These are phyloP conservation scores for Mucor sp. DNA, from an alignment of 371 early-diverging fungal genomes.

Conservation along the genomic window DNA sequence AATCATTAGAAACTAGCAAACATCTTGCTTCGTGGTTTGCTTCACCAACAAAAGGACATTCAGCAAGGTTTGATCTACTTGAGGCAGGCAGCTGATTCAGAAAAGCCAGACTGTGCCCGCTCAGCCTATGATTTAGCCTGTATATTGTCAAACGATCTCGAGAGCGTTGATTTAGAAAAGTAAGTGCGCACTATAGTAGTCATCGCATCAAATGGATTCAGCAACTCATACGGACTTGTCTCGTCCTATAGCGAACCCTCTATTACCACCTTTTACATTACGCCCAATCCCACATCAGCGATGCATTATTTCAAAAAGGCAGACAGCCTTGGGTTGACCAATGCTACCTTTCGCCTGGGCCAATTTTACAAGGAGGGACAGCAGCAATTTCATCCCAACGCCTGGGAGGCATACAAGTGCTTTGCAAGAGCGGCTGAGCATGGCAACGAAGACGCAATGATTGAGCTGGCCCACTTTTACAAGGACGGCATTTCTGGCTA, in stretches of 20 bases:
- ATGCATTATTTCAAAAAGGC: slow-evolving; percentile 39
- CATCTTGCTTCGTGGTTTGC: slow-evolving; percentile 31
- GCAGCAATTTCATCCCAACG: slow-evolving; percentile 14
- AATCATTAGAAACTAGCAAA: slow-evolving; percentile 40
- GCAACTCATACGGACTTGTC: not conserved
- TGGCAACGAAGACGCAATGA: slow-evolving; percentile 36
- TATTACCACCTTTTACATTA: not conserved
- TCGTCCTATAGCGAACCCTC: not conserved
- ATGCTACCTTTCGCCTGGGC: slow-evolving; percentile 35
- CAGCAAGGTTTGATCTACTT: slow-evolving; percentile 32
- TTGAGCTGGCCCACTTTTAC: slow-evolving; percentile 35
- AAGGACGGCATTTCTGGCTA: slow-evolving; percentile 34
- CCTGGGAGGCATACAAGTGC: slow-evolving; percentile 30
- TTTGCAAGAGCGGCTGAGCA: slow-evolving; percentile 42
- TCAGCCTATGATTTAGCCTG: slow-evolving; percentile 46
- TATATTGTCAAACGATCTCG: slow-evolving; percentile 36
- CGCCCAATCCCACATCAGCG: slow-evolving; percentile 14
- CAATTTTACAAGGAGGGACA: slow-evolving; percentile 24
- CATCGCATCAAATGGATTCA: not conserved
- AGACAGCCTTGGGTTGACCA: slow-evolving; percentile 18
- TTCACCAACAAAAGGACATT: slow-evolving; percentile 30
- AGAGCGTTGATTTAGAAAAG: slow-evolving; percentile 30
- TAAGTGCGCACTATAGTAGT: not conserved
- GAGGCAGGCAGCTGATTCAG: slow-evolving; percentile 36
- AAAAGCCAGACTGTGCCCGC: slow-evolving; percentile 28